These are phyloP conservation scores for Serendipita sp. DNA, from an alignment of 768 basidiomycete genomes.

Conservation along the genomic window DNA sequence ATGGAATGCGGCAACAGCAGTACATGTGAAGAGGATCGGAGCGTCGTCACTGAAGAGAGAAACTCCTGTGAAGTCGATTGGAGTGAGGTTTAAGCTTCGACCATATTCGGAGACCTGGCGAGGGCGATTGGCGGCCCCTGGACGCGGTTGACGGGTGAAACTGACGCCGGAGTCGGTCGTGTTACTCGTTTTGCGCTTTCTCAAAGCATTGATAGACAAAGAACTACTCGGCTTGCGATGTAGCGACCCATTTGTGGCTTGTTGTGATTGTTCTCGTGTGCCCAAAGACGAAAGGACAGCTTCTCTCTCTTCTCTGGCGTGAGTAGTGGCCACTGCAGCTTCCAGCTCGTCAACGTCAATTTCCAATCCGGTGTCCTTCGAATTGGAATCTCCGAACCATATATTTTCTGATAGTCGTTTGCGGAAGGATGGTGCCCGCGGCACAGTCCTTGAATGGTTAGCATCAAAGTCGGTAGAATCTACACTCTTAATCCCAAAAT, in stretches of 20 bases:
- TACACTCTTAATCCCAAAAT: not conserved
- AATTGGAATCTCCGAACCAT: not conserved
- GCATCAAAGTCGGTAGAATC: not conserved
- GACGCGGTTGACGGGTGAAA: not conserved
- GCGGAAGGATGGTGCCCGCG: not conserved
- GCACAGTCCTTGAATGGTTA: not conserved
- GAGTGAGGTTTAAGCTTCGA: not conserved
- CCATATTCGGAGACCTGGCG: not conserved
- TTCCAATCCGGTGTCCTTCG: not conserved
- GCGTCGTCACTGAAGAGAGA: not conserved
- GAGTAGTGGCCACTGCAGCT: not conserved
- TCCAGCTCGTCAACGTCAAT: not conserved
- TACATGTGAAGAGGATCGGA: slow-evolving; percentile 1
- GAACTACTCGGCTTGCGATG: not conserved
- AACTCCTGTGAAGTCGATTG: not conserved
- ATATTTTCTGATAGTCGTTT: not conserved
- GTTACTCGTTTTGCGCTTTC: not conserved
- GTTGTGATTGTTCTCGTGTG: not conserved
- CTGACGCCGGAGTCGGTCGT: not conserved
- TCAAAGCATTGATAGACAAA: not conserved
- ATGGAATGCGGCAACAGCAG: not conserved
- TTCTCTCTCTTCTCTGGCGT: not conserved
- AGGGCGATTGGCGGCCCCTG: not conserved
- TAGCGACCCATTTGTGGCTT: not conserved
- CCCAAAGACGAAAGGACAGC: not conserved